phyloP scores from a whole-genome alignment of 1,284 basidiomycete species.

The Tilletia walkeri region DNA sequence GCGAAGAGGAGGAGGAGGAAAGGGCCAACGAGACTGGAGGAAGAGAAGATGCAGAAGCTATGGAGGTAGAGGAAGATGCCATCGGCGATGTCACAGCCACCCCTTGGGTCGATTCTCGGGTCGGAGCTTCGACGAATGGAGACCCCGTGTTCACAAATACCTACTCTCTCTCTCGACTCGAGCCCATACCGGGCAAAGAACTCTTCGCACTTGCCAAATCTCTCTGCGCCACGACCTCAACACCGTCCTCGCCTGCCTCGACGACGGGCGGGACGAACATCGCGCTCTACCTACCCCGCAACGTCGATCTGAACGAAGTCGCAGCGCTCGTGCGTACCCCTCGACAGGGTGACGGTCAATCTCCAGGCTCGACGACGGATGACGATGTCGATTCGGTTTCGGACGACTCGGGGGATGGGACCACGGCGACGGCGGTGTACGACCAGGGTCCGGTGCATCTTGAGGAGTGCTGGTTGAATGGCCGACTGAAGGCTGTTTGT shows the following conservation, averaged over 20 bases:
- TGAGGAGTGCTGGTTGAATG: constrained; percentile 84
- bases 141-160: constrained; percentile 59
- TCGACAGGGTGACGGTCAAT: too few relatives aligned
- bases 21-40: not conserved
- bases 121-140: too few relatives aligned
- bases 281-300: constrained; percentile 86
- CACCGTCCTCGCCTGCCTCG: not conserved
- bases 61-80: not conserved
- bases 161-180: constrained; percentile 62
- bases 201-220: constrained; percentile 63
- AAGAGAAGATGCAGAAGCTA: too few relatives aligned
- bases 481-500: constrained; percentile 69
- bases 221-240: constrained; percentile 6
- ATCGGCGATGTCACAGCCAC: not conserved
- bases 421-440: not conserved
- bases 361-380: not conserved
- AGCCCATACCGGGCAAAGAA: constrained; percentile 75
- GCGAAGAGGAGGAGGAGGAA: not conserved
- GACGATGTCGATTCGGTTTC: not conserved
- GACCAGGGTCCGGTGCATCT: constrained; percentile 64
- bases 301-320: constrained; percentile 73
- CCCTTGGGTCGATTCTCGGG: not conserved
- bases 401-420: not conserved
- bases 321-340: constrained; percentile 60
- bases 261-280: constrained; percentile 26